A percentile compares a stretch with the other conserved stretches of the same genome.
These are phyloP conservation scores for Exsudoporus frostii DNA, from an alignment of 768 basidiomycete genomes.

Conservation along the genomic window DNA sequence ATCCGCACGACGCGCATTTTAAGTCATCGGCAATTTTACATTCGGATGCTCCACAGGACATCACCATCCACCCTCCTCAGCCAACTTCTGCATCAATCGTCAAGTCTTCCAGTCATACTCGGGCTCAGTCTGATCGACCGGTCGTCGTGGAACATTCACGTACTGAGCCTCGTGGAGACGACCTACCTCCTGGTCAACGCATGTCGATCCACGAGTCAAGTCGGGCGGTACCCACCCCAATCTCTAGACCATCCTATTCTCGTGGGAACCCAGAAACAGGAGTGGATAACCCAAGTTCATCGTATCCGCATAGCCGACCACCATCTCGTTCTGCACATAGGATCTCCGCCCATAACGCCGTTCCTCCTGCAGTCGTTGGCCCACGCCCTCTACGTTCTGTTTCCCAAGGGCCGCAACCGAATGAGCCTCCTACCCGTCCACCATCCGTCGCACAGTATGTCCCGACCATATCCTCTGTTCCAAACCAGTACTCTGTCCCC, in stretches of 20 bases:
- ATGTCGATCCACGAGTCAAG: constrained; percentile 28
- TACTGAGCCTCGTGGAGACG: constrained; percentile 20
- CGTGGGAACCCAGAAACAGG: constrained; percentile 28
- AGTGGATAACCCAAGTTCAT: constrained; percentile 15
- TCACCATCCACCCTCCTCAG: constrained; percentile 13
- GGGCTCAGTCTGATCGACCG: constrained; percentile 24
- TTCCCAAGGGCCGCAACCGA: constrained; percentile 26
- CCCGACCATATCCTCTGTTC: constrained; percentile 2
- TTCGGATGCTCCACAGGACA: constrained; percentile 29
- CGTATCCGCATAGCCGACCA: constrained; percentile 23
- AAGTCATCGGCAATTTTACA: constrained; percentile 35
- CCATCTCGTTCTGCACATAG: constrained; percentile 28
- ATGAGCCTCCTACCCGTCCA: constrained; percentile 25
- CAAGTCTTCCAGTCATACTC: constrained; percentile 20
- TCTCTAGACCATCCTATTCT: constrained; percentile 19
- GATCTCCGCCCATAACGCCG: constrained; percentile 13
- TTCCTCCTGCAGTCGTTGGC: constrained; percentile 25
- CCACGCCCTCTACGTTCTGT: constrained; percentile 28
- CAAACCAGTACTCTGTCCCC: constrained; percentile 18
- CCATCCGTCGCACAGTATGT: constrained; percentile 19
- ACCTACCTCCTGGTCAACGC: constrained; percentile 24
- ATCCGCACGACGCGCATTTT: constrained; percentile 36
- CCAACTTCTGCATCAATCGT: constrained; percentile 26
- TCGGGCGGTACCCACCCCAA: constrained; percentile 15
- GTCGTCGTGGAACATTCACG: constrained; percentile 20